These are phyloP conservation scores for Blastobotrys serpentis DNA, from an alignment of 1,139 yeast species.

Conservation along the genomic window DNA sequence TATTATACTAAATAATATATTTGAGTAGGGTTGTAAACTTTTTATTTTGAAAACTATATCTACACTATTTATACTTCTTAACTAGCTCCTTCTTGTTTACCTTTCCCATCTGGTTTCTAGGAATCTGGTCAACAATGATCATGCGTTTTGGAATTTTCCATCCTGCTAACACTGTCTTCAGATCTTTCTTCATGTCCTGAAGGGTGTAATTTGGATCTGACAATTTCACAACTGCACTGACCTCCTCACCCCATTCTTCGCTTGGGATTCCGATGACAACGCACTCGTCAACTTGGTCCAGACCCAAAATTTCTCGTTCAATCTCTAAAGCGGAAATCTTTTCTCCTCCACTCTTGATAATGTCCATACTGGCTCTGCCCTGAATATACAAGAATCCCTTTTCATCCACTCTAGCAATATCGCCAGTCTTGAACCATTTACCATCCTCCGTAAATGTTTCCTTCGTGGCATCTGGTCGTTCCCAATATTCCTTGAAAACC, in stretches of 20 bases:
- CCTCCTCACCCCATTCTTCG: constrained; percentile 41
- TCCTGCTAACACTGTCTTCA: constrained; percentile 32
- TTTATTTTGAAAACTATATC: no score
- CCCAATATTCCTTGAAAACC: constrained; percentile 38
- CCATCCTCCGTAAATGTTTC: constrained; percentile 34
- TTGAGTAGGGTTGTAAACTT: no score
- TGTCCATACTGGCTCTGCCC: constrained; percentile 42
- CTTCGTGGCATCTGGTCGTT: constrained; percentile 36
- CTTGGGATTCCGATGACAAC: constrained; percentile 39
- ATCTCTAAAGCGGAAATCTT: constrained; percentile 41
- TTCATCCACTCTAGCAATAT: constrained; percentile 37
- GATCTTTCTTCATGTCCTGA: constrained; percentile 29
- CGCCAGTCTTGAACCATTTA: constrained; percentile 47
- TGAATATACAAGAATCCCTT: constrained; percentile 35
- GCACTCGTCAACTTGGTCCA: constrained; percentile 33
- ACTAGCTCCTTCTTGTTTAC: constrained; percentile 38
- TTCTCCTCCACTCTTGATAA: constrained; percentile 41
- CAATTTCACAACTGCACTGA: constrained; percentile 33
- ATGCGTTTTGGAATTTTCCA: constrained; percentile 37
- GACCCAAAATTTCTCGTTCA: constrained; percentile 39
- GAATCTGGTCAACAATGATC: constrained; percentile 32
- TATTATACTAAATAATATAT: constrained; percentile 41
- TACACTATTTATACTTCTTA: constrained; percentile 18
- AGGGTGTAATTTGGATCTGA: constrained; percentile 19
- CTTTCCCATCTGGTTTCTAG: constrained; percentile 40